Conservation (phyloP, 2,329 filamentous ascomycete genomes). For the Boeremia lycopersici region DNA sequence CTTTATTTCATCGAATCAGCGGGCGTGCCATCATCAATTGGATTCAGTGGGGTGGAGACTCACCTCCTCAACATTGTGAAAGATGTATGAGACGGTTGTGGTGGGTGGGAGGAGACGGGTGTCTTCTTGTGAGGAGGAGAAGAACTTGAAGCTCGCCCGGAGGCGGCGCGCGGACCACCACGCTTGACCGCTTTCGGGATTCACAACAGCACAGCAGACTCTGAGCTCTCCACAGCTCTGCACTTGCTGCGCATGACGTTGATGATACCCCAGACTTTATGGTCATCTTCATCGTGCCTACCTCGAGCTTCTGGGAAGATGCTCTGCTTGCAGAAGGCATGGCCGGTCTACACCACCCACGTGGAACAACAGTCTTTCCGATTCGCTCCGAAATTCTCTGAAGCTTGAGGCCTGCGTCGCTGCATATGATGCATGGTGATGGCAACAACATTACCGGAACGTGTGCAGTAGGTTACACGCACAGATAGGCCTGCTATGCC, state of each 20-base stretch:
- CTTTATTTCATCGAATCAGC: slow-evolving; percentile 53
- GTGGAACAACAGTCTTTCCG: slow-evolving; percentile 2
- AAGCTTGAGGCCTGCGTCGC: not conserved
- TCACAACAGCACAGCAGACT: slow-evolving; percentile 5
- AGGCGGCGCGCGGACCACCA: slow-evolving; percentile 4
- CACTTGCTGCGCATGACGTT: not conserved
- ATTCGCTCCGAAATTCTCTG: slow-evolving; percentile 2
- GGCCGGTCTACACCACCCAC: slow-evolving; percentile 1
- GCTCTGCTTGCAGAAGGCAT: not conserved
- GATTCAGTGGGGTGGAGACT: slow-evolving; percentile 34
- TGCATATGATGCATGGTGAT: no score
- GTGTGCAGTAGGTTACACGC: no score
- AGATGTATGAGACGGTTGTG: slow-evolving; percentile 50
- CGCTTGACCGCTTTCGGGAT: slow-evolving; percentile 16
- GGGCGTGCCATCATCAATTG: slow-evolving; percentile 47
- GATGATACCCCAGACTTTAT: not conserved
- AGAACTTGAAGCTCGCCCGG: slow-evolving; percentile 13
- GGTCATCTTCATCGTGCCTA: not conserved
- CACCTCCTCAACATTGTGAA: slow-evolving; percentile 68
- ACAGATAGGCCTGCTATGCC: no score
- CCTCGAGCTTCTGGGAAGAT: not conserved
- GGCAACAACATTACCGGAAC: no score
- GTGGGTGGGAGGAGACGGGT: slow-evolving; percentile 37
- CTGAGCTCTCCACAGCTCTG: slow-evolving; percentile 16
- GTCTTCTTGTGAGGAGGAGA: slow-evolving; percentile 30